Conservation (phyloP, 2,329 filamentous ascomycete species). For the Pseudofabraea citricarpa region DNA sequence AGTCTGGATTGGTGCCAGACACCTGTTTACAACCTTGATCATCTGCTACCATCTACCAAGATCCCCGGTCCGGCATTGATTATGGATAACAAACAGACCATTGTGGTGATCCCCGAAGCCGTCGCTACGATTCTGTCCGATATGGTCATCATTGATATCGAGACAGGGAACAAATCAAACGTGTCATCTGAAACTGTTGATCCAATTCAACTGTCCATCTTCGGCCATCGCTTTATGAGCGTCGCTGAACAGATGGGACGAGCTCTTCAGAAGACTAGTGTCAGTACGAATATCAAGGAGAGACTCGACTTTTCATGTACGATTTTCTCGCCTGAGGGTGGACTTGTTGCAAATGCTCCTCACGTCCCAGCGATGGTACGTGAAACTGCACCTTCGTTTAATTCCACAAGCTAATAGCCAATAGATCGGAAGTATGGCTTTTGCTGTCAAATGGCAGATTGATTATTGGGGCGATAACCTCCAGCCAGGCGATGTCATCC, state of each 20-base stretch:
- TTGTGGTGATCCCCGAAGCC: constrained; percentile 75
- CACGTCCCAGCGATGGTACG: constrained; percentile 54
- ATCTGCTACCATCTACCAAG: neutral
- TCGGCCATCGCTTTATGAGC: constrained; percentile 75
- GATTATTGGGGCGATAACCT: constrained; percentile 73
- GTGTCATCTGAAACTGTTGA: constrained; percentile 45
- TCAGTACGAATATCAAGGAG: constrained; percentile 74
- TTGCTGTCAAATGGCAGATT: constrained; percentile 61
- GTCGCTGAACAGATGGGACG: constrained; percentile 79
- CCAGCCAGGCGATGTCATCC: constrained; percentile 71
- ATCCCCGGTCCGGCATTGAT: constrained; percentile 72
- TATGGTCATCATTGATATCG: constrained; percentile 73
- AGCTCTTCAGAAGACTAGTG: constrained; percentile 71
- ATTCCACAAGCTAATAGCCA: constrained; percentile 20
- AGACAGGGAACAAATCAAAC: neutral
- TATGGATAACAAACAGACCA: constrained; percentile 82
- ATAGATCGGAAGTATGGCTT: constrained; percentile 64
- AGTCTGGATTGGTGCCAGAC: constrained; percentile 53
- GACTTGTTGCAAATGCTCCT: constrained; percentile 70
- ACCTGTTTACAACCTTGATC: constrained; percentile 68
- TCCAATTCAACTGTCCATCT: constrained; percentile 70
- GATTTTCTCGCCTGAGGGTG: constrained; percentile 68
- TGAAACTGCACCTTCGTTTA: neutral
- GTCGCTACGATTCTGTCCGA: constrained; percentile 69
- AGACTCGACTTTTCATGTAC: constrained; percentile 76